Evolutionary conservation across 169 alveolate species (phyloP), one percentile per base, ranked within the genome.

Genomic region (Toxoplasma gondii): DNA sequence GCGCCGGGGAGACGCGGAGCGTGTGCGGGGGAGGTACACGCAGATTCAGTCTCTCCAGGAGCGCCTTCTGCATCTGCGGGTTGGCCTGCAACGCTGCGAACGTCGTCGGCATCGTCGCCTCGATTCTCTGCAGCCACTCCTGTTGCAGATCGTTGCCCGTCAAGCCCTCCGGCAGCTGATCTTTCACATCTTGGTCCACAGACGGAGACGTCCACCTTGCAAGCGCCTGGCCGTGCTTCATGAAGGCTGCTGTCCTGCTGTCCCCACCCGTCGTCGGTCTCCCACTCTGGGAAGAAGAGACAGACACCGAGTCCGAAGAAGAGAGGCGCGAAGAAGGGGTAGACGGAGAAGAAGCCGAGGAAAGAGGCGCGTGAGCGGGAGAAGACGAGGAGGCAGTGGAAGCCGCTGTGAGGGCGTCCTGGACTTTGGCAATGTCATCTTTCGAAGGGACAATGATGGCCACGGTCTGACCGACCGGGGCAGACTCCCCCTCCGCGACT

Each of bases 171-270:
- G 91, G 84, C 38, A 83, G 45, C 81, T 92, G 95, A n/a, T 36
- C 95, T 24, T 41, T 34, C 41, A 82, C 58, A 22, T 83, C 87
- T 44, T 92, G 95, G 67, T 92, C 95, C 19, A 92, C 92, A 38
- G 93, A 58, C 34, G 92, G 86, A 29, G 84, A 34, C 64, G 86
- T n/a, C 92, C 83, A 64, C n/a, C 38, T 12, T 24, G 45, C 54
- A 7, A 81, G 88, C 4, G 84, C 82, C 53, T 82, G 54, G 29
- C 64, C 64, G 36, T 44, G 90, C 90, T 12, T 2, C 38, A 38
- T 29, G 29, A 29, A 29, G 58, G 41, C 90, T 24, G 10, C 67
- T 31, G 54, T 45, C 31, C 64, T n/a, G 5, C 31, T 69, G 12
- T 36, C 90, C 16, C n/a, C 67, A 39, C 58, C 69, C 58, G 69